Conservation (phyloP, 768 basidiomycete species). For the Xerocomellus dryophilus region DNA sequence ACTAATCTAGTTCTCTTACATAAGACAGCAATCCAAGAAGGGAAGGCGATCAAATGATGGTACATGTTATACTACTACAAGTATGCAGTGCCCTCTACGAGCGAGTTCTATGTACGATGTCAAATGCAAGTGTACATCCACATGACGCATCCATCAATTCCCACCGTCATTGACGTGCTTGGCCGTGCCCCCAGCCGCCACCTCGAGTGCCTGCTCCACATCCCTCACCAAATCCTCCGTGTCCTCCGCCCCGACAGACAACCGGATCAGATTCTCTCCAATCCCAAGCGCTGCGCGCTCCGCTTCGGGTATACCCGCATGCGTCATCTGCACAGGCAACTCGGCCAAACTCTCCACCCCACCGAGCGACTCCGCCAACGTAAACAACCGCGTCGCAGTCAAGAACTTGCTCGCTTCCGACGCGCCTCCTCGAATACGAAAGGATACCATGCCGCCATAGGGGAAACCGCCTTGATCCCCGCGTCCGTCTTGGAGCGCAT, state of each 20-base stretch:
- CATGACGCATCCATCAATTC: not conserved
- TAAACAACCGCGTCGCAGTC: constrained; percentile 60
- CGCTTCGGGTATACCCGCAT: constrained; percentile 66
- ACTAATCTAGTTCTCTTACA: no score
- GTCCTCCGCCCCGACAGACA: constrained; percentile 91
- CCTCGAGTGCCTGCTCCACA: constrained; percentile 28
- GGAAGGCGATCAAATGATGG: no score
- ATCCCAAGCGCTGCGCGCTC: constrained; percentile 75
- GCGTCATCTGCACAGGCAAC: constrained; percentile 86
- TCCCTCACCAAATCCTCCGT: constrained; percentile 65
- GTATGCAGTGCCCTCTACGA: no score
- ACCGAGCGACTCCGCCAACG: constrained; percentile 85
- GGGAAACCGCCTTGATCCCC: constrained; percentile 62
- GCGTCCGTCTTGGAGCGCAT: constrained; percentile 29
- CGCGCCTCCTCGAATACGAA: constrained; percentile 53
- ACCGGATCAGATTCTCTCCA: constrained; percentile 67
- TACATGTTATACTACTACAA: no score
- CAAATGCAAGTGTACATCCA: not conserved
- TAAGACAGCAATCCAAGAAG: no score
- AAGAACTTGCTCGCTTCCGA: constrained; percentile 65
- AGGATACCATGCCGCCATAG: constrained; percentile 86
- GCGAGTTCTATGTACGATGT: no score
- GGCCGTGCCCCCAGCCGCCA: constrained; percentile 2
- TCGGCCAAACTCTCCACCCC: constrained; percentile 92
- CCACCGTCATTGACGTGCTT: constrained; percentile 3